Conservation (phyloP, 768 basidiomycete species). For the Wakefieldia striispora region DNA sequence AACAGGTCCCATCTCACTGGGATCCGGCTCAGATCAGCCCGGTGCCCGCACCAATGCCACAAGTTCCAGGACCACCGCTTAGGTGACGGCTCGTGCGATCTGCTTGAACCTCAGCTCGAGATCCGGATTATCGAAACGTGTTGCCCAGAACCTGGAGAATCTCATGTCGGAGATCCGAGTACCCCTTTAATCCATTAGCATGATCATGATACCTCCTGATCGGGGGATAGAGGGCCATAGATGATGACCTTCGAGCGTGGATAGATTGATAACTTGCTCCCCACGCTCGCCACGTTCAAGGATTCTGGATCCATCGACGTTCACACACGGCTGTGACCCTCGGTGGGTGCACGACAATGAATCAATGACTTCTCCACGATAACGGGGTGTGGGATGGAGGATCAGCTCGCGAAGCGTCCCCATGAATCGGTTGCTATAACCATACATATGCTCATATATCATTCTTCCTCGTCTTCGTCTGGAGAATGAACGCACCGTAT, state of each 20-base stretch:
- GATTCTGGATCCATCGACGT: background rate
- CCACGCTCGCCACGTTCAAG: constrained; percentile 7
- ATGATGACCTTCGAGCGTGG: background rate
- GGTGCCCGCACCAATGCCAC: background rate
- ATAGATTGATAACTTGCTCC: background rate
- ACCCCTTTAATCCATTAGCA: background rate
- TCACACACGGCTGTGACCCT: constrained; percentile 7
- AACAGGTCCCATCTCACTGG: no score
- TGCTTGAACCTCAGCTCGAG: background rate
- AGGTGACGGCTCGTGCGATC: background rate
- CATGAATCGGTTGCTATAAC: constrained; percentile 2
- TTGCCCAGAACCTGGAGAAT: background rate
- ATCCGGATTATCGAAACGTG: background rate
- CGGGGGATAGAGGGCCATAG: background rate
- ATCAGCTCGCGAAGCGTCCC: constrained; percentile 23
- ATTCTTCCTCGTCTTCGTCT: constrained; percentile 2
- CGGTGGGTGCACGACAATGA: background rate
- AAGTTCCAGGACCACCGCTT: no score
- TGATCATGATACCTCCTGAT: background rate
- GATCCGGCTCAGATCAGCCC: constrained; percentile 3
- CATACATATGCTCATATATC: constrained; percentile 3
- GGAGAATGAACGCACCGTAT: constrained; percentile 1
- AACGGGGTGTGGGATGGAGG: constrained; percentile 12
- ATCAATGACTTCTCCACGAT: constrained; percentile 9
- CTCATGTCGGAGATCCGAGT: background rate